phyloP scores from a whole-genome alignment of 2,329 filamentous ascomycete species.

The Pyrenochaeta sp. region DNA sequence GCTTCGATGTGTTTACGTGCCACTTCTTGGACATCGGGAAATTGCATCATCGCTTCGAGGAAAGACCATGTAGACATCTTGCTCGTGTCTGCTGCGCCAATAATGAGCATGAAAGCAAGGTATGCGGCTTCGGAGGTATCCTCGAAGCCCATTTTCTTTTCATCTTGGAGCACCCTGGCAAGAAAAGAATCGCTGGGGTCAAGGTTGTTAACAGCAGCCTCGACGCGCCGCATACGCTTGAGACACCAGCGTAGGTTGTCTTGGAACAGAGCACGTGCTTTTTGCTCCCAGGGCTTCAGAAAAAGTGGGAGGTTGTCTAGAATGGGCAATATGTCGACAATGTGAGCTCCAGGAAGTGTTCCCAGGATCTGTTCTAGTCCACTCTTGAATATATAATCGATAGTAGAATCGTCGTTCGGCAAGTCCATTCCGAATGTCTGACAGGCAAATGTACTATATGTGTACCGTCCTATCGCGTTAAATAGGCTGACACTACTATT shows the following conservation, averaged over 20 bases:
- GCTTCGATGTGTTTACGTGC: constrained; percentile 57
- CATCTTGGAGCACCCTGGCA: constrained; percentile 5
- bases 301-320: constrained; percentile 7
- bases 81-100: constrained; percentile 11
- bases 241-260: constrained; percentile 11
- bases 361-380: constrained; percentile 11
- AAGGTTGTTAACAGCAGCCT: background rate
- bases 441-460: constrained; percentile 14
- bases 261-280: constrained; percentile 5
- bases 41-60: constrained; percentile 58
- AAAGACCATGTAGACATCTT: constrained; percentile 48
- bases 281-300: constrained; percentile 13
- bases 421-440: constrained; percentile 16
- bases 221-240: constrained; percentile 3
- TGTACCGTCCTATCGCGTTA: constrained; percentile 12
- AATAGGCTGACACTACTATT: constrained; percentile 6
- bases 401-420: constrained; percentile 7
- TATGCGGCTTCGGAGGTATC: constrained; percentile 11
- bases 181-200: constrained; percentile 7
- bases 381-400: constrained; percentile 11
- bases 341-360: constrained; percentile 5
- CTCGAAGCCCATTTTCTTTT: constrained; percentile 7
- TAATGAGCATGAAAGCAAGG: constrained; percentile 18
- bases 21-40: constrained; percentile 55
- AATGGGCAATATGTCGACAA: constrained; percentile 9